Conservation (phyloP, 208 protist genomes). For the Vickermania spadyakhi region DNA sequence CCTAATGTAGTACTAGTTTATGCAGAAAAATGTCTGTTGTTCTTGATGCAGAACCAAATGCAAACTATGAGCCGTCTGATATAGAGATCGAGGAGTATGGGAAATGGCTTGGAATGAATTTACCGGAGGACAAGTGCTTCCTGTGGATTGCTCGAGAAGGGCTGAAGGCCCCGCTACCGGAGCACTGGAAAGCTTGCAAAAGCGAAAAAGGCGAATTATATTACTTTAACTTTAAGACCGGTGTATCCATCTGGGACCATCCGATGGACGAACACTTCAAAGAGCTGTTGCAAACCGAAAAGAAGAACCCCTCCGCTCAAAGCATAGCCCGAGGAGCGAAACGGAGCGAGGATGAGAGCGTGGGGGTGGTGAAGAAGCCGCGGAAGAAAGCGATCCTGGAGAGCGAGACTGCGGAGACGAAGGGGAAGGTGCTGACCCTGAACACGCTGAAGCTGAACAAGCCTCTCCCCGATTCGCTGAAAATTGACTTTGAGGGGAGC, state of each 20-base stretch:
- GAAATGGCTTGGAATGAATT: conserved; percentile 93
- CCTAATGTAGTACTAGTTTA: too few relatives aligned
- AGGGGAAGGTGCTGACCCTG: conserved; percentile 2
- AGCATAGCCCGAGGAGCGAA: conserved; percentile 22
- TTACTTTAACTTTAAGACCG: conserved; percentile 94
- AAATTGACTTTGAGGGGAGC: conserved; percentile 1
- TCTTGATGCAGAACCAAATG: conserved; percentile 68
- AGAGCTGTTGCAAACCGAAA: conserved; percentile 57
- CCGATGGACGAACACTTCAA: conserved; percentile 92
- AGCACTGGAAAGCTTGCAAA: conserved; percentile 92
- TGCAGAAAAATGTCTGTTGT: conserved; percentile 60
- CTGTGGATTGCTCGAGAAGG: conserved; percentile 93
- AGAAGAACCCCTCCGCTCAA: conserved; percentile 21
- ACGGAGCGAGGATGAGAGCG: background rate
- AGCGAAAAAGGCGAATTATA: conserved; percentile 91
- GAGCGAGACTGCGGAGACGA: background rate
- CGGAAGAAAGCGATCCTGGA: conserved; percentile 8
- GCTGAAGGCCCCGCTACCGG: conserved; percentile 90
- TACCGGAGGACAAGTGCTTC: conserved; percentile 81
- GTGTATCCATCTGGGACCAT: conserved; percentile 93
- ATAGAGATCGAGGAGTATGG: conserved; percentile 90
- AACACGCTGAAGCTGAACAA: conserved; percentile 17
- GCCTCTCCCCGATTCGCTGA: conserved; percentile 12
- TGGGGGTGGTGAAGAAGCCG: conserved; percentile 11
- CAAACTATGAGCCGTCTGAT: conserved; percentile 90